A percentile compares a stretch with the other conserved stretches of the same genome.
phyloP scores from a whole-genome alignment of 1,284 basidiomycete genomes.

The Lignosus rhinocerotis region DNA sequence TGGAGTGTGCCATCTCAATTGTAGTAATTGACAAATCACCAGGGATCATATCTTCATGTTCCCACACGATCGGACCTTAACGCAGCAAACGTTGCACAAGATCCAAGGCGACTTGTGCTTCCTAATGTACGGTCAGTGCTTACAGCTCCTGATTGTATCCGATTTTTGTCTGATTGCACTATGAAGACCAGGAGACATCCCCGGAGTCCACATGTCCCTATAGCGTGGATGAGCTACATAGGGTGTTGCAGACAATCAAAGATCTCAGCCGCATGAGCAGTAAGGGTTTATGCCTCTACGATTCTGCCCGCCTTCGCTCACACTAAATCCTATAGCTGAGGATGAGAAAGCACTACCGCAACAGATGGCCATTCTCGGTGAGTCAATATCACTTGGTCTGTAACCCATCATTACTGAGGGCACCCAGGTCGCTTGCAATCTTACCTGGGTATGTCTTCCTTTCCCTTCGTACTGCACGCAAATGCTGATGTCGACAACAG shows the following conservation, averaged over 20 bases:
- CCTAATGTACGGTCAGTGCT: constrained; percentile 12
- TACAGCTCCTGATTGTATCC: too few species aligned
- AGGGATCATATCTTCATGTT: constrained; percentile 26
- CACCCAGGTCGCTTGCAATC: not conserved
- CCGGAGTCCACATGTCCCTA: constrained; percentile 19
- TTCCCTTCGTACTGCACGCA: not conserved
- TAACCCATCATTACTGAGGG: too few species aligned
- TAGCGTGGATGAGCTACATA: constrained; percentile 9
- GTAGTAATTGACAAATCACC: not conserved
- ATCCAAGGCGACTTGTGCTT: constrained; percentile 5
- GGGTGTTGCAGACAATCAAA: constrained; percentile 3
- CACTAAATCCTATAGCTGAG: too few species aligned
- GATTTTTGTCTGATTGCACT: not conserved
- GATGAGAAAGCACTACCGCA: not conserved
- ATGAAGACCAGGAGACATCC: constrained; percentile 25
- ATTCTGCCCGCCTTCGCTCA: not conserved
- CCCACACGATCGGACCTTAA: constrained; percentile 10
- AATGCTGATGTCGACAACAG: not conserved
- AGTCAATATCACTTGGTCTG: not conserved
- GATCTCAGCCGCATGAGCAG: constrained; percentile 5
- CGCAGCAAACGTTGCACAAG: not conserved
- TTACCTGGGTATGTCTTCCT: not conserved
- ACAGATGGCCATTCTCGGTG: not conserved
- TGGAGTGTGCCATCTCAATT: not conserved
- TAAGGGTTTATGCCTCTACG: not conserved